Base-by-base conservation (phyloP, 805 yeast genomes). In the Kluyveromyces nonfermentans region DNA sequence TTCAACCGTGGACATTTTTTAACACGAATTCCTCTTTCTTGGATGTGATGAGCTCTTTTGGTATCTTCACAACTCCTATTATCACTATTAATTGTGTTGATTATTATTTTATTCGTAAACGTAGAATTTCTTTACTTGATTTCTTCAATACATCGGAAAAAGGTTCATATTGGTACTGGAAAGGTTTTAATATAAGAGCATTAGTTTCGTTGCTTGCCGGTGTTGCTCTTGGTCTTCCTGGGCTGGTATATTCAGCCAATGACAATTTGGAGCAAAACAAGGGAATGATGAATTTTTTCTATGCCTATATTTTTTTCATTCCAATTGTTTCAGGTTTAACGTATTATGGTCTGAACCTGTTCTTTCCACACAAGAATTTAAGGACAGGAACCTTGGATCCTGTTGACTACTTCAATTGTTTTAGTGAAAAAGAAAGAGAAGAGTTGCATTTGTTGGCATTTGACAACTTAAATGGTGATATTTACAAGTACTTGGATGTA, bases 1-100 rank as follows among this genome's bases (percentile, higher is more conserved):
- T 60, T 36, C 67, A 63, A 44, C 72, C 72, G 2, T 67, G 71
- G 72, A 53, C 52, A 6, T 64, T 66, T 41, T 67, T 64, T 56
- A 64, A 64, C 46, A 64, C 66, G 7, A 57, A 69, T 2, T 60
- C 67, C 2, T 54, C 60, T 1, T 66, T 66, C 41, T 48, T 63
- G 14, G 53, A 61, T 19, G 70, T 65, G 6, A 66, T 66, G 68
- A 54, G 64, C 35, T 60, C 69, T n/a, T 65, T 65, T 47, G 64
- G 68, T 36, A 59, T 65, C 28, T 54, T 67, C 46, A 62, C 64
- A 12, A 60, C 69, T 7, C 71, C 71, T 12, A 54, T 65, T 16
- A 56, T 65, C 42, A 65, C 62, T 2, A 60, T 67, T 14, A 54
- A 62, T 21, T 54, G 64, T 18, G 50, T 69, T 30, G 72, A 70